These are phyloP conservation scores for Rhizoclosmatium globosum DNA, from an alignment of 192 early-diverging fungal species.

Conservation along the genomic window DNA sequence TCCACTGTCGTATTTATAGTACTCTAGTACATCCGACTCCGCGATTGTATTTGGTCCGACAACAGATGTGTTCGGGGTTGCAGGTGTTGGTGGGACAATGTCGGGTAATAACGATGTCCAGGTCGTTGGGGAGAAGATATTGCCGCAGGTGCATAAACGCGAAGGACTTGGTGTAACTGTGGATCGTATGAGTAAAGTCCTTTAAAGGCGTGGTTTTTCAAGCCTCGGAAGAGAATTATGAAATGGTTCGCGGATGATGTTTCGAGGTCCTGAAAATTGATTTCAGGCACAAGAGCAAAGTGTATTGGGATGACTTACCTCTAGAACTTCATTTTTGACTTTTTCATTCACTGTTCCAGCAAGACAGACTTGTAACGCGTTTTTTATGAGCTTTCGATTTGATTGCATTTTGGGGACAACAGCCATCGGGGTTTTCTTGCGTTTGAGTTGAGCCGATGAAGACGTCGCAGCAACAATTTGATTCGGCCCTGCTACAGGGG, in stretches of 20 bases:
- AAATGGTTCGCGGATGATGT: conserved; percentile 52
- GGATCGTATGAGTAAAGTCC: conserved; percentile 63
- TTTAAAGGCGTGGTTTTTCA: conserved; percentile 58
- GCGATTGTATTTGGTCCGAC: conserved; percentile 52
- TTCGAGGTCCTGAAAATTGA: conserved; percentile 50
- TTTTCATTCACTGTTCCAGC: conserved; percentile 59
- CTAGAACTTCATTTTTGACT: conserved; percentile 56
- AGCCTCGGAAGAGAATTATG: conserved; percentile 58
- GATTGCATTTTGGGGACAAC: conserved; percentile 39
- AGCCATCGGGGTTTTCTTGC: background rate
- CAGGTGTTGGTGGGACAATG: background rate
- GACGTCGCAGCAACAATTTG: background rate
- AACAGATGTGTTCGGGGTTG: background rate
- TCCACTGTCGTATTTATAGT: conserved; percentile 66
- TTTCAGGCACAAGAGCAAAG: background rate
- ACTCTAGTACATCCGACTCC: conserved; percentile 46
- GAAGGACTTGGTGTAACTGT: conserved; percentile 46
- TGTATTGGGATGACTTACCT: conserved; percentile 41
- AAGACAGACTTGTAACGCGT: conserved; percentile 63
- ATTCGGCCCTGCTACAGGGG: background rate
- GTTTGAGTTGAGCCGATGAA: background rate
- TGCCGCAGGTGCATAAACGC: conserved; percentile 44
- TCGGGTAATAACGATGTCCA: background rate
- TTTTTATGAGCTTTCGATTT: conserved; percentile 58
- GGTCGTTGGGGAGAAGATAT: background rate